These are phyloP conservation scores for Malassezia furfur DNA, from an alignment of 1,284 basidiomycete genomes.

Conservation along the genomic window DNA sequence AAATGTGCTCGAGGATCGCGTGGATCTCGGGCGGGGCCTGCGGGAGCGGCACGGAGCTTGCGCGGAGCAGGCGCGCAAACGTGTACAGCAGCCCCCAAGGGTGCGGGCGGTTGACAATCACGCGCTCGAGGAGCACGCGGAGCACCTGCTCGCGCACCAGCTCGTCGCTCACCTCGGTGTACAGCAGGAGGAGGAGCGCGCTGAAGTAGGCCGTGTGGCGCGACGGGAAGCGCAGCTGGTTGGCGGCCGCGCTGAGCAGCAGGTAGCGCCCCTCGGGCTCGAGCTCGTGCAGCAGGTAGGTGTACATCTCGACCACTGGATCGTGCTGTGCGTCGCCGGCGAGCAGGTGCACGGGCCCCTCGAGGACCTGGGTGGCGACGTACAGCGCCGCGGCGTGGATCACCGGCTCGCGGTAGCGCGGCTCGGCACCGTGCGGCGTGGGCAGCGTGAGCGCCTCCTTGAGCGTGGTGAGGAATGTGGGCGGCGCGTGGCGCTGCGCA, in stretches of 20 bases:
- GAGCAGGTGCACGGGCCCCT: conserved; percentile 54
- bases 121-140: conserved; percentile 80
- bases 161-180: conserved; percentile 61
- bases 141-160: conserved; percentile 81
- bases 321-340: conserved; percentile 69
- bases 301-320: conserved; percentile 67
- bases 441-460: conserved; percentile 11
- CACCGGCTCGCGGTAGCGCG: conserved; percentile 70
- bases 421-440: conserved; percentile 50
- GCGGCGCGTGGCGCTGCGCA: conserved; percentile 17
- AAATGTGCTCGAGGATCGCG: conserved; percentile 40
- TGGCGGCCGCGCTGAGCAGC: conserved; percentile 74
- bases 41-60: conserved; percentile 26
- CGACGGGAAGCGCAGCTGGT: conserved; percentile 66
- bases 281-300: conserved; percentile 64
- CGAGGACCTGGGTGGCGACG: conserved; percentile 74
- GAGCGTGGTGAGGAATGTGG: conserved; percentile 16
- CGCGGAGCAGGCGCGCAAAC: conserved; percentile 72
- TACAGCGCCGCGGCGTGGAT: conserved; percentile 92
- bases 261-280: conserved; percentile 96
- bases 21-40: conserved; percentile 42
- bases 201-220: conserved; percentile 62
- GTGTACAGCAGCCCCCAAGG: conserved; percentile 93
- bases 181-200: conserved; percentile 74
- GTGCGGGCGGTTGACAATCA: conserved; percentile 85